phyloP scores from a whole-genome alignment of 306 rosid species.

The Trifolium fragiferum region DNA sequence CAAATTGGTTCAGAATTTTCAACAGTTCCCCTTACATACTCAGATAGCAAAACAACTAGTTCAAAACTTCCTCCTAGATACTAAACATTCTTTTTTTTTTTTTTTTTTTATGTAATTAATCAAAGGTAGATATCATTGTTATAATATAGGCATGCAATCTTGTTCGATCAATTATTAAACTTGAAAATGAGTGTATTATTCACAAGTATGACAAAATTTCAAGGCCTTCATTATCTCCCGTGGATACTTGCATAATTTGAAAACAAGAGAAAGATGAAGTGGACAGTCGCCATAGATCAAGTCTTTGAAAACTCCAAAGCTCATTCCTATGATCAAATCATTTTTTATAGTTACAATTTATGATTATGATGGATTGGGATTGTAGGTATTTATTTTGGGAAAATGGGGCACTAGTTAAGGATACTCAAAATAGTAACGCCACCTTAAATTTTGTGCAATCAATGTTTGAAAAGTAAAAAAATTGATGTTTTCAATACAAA shows the following conservation, averaged over 20 bases:
- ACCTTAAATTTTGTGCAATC: too few species aligned
- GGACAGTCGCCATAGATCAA: too few species aligned
- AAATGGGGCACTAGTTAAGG: too few species aligned
- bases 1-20: constrained; percentile 81
- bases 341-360: too few species aligned
- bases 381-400: too few species aligned
- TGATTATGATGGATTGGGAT: too few species aligned
- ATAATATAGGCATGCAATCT: constrained; percentile 49
- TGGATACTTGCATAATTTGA: constrained; percentile 11
- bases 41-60: constrained; percentile 59
- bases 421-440: too few species aligned
- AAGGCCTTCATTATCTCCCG: constrained; percentile 3
- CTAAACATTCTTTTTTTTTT: constrained; percentile 47
- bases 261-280: too few species aligned
- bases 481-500: too few species aligned
- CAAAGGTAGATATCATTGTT: constrained; percentile 64
- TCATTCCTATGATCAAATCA: too few species aligned
- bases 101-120: constrained; percentile 58
- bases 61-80: constrained; percentile 61
- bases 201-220: constrained; percentile 9
- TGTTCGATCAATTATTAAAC: constrained; percentile 75
- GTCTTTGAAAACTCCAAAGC: too few species aligned
- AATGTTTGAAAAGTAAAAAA: too few species aligned
- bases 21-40: constrained; percentile 81
- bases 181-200: constrained; percentile 39